Evolutionary conservation across 192 early-diverging fungal species (phyloP).

Genomic region (Coemansia sp.): DNA sequence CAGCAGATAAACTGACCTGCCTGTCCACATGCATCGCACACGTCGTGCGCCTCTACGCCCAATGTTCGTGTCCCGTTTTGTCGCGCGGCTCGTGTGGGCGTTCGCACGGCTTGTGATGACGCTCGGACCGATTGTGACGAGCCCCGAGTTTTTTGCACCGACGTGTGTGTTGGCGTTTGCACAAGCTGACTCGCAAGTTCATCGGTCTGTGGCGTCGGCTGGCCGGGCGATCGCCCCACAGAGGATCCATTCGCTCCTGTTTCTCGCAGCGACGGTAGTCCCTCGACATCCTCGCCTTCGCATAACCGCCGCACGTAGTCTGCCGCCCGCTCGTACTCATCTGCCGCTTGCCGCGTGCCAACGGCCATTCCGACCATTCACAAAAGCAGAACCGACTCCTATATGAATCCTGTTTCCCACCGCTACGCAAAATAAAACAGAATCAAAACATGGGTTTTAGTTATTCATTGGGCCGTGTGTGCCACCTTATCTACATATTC

Average conservation of each 20-base stretch:
- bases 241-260: neutral
- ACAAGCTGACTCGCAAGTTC: neutral
- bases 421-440: conserved; percentile 1
- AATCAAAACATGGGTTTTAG: neutral
- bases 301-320: conserved; percentile 47
- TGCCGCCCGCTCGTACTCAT: conserved; percentile 26
- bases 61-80: conserved; percentile 8
- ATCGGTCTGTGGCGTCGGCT: neutral
- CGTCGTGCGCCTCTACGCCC: conserved; percentile 20
- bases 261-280: neutral
- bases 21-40: conserved; percentile 50
- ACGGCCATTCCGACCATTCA: conserved; percentile 22
- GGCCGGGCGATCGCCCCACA: neutral
- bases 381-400: neutral
- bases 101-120: neutral
- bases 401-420: neutral
- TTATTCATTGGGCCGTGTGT: neutral
- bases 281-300: conserved; percentile 25
- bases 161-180: neutral
- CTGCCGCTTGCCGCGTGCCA: conserved; percentile 22
- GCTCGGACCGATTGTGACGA: neutral
- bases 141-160: neutral
- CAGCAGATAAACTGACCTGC: conserved; percentile 52
- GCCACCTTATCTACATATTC: neutral
- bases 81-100: neutral